phyloP scores from a whole-genome alignment of 2,329 filamentous ascomycete genomes.

The Colletotrichum sojae region DNA sequence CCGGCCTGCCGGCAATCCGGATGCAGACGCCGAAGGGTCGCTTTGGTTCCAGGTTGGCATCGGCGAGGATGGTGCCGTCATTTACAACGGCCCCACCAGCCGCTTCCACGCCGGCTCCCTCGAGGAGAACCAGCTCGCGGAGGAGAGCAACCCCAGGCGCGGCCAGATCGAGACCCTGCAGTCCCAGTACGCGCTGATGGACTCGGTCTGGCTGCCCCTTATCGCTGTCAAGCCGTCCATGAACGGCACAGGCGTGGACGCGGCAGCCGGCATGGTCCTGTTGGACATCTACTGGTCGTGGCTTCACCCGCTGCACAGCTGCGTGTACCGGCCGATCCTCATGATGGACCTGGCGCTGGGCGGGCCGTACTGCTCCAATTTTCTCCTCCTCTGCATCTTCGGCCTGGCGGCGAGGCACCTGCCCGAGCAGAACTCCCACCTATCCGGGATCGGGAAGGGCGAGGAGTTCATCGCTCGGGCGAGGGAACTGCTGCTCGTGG shows the following conservation, averaged over 20 bases:
- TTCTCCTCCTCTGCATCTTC: conserved; percentile 43
- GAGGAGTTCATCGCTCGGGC: conserved; percentile 22
- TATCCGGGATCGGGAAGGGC: conserved; percentile 10
- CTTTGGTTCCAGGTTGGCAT: conserved; percentile 44
- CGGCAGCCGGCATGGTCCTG: conserved; percentile 36
- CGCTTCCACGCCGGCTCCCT: conserved; percentile 43
- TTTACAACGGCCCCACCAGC: conserved; percentile 45
- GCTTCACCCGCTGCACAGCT: conserved; percentile 44
- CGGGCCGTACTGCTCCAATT: conserved; percentile 43
- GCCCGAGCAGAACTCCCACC: neutral
- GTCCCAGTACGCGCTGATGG: conserved; percentile 39
- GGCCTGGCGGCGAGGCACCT: conserved; percentile 42
- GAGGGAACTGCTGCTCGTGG: conserved; percentile 20
- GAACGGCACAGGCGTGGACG: conserved; percentile 39
- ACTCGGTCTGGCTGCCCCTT: conserved; percentile 37
- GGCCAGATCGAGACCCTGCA: conserved; percentile 17
- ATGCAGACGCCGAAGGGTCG: conserved; percentile 13
- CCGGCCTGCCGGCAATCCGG: neutral
- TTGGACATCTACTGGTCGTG: conserved; percentile 45
- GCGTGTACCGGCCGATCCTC: conserved; percentile 41
- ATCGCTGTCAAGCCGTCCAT: conserved; percentile 37
- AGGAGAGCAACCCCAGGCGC: conserved; percentile 6
- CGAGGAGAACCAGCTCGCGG: conserved; percentile 6
- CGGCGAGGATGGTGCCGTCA: conserved; percentile 42
- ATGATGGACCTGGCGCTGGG: conserved; percentile 44